Evolutionary conservation across 805 yeast genomes (phyloP).

Genomic region (Spathaspora sp.): DNA sequence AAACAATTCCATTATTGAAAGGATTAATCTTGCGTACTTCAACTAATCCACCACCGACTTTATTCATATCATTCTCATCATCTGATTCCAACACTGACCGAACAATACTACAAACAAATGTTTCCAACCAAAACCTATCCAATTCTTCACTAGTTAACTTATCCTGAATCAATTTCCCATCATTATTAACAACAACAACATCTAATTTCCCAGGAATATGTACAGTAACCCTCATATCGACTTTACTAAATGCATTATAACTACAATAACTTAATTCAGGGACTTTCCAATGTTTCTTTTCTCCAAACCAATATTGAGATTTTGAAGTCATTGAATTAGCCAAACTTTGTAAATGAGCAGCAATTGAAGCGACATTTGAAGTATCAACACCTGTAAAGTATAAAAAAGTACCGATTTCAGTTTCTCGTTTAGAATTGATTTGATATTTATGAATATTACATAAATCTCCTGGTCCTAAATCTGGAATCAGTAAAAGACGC

Average conservation of each 20-base stretch:
- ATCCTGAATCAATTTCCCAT: conserved; percentile 54
- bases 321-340: conserved; percentile 58
- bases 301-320: conserved; percentile 78
- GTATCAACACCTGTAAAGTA: conserved; percentile 76
- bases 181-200: conserved; percentile 45
- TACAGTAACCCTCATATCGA: conserved; percentile 69
- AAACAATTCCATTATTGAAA: conserved; percentile 45
- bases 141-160: conserved; percentile 55
- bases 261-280: conserved; percentile 68
- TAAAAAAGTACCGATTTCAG: conserved; percentile 64
- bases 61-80: conserved; percentile 79
- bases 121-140: conserved; percentile 48
- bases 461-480: conserved; percentile 72
- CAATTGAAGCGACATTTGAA: conserved; percentile 71
- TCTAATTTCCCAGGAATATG: conserved; percentile 75
- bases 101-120: conserved; percentile 67
- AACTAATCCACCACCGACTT: conserved; percentile 56
- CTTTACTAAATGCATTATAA: conserved; percentile 57
- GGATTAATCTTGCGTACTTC: conserved; percentile 86
- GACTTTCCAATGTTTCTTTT: conserved; percentile 64
- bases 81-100: conserved; percentile 67
- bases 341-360: conserved; percentile 66
- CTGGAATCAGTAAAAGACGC: conserved; percentile 54
- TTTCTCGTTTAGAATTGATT: conserved; percentile 37
- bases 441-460: conserved; percentile 46